Evolutionary conservation across 768 basidiomycete species (phyloP).

Genomic region (Lyophyllum shimeji): DNA sequence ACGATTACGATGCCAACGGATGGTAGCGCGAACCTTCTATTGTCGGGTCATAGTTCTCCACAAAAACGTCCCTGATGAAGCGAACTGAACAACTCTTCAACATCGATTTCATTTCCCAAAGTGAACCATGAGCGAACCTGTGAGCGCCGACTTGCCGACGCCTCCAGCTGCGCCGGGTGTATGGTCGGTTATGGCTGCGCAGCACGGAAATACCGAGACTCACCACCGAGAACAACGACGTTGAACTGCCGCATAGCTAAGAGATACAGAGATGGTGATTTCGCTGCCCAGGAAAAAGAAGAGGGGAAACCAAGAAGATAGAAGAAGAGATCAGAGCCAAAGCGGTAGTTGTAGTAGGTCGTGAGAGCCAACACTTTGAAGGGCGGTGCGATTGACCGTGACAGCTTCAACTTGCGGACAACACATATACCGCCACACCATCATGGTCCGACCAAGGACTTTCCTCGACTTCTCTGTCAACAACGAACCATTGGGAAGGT

Average conservation of each 20-base stretch:
- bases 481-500: constrained; percentile 56
- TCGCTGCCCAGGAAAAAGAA: background rate
- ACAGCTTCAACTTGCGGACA: constrained; percentile 5
- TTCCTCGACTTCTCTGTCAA: constrained; percentile 68
- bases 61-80: constrained; percentile 70
- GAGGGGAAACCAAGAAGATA: constrained; percentile 5
- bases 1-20: background rate
- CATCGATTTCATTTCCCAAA: background rate
- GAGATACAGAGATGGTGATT: background rate
- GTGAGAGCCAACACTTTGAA: constrained; percentile 18
- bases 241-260: constrained; percentile 65
- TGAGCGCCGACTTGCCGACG: constrained; percentile 86
- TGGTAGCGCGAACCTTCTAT: constrained; percentile 62
- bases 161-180: constrained; percentile 62
- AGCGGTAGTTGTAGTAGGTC: constrained; percentile 9
- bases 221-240: constrained; percentile 81
- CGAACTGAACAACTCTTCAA: constrained; percentile 42
- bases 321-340: background rate
- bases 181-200: constrained; percentile 1
- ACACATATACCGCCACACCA: constrained; percentile 12
- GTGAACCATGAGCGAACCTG: constrained; percentile 35
- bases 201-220: constrained; percentile 18
- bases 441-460: constrained; percentile 58
- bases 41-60: constrained; percentile 80
- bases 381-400: constrained; percentile 6